phyloP scores from a whole-genome alignment of 140 eudicot genomes.

The Erigeron philadelphicus region DNA sequence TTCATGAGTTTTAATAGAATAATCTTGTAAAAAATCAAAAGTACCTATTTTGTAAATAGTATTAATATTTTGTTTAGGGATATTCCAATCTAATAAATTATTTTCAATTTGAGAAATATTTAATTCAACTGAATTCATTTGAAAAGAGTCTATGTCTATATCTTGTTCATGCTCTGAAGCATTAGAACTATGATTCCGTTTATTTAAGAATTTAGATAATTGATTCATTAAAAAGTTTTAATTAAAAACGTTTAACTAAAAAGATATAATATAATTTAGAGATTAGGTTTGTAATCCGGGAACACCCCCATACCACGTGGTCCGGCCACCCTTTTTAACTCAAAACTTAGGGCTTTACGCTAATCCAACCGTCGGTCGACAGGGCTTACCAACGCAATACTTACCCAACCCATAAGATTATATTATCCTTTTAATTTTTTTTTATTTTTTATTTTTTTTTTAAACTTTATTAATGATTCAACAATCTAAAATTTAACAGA shows the following conservation, averaged over 20 bases:
- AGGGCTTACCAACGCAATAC: neutral
- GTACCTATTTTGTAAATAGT: neutral
- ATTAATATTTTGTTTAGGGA: neutral
- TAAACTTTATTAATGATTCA: no score
- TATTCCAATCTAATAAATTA: neutral
- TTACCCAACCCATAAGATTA: no score
- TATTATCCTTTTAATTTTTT: no score
- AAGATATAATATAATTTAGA: neutral
- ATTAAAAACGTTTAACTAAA: neutral
- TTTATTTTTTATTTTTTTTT: no score
- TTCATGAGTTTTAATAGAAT: neutral
- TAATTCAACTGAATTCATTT: neutral
- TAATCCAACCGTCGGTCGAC: neutral
- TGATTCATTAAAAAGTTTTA: neutral
- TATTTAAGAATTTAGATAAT: neutral
- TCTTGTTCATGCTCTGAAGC: neutral
- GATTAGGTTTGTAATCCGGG: neutral
- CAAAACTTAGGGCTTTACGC: neutral
- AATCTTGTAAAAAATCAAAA: slow-evolving; percentile 1
- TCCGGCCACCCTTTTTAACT: neutral
- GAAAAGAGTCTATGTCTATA: neutral
- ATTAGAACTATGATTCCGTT: neutral
- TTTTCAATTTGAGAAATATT: neutral
- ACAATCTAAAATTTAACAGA: no score
- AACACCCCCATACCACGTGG: neutral